Conservation (phyloP, 2,329 filamentous ascomycete species). For the Thielaviopsis euricoi region DNA sequence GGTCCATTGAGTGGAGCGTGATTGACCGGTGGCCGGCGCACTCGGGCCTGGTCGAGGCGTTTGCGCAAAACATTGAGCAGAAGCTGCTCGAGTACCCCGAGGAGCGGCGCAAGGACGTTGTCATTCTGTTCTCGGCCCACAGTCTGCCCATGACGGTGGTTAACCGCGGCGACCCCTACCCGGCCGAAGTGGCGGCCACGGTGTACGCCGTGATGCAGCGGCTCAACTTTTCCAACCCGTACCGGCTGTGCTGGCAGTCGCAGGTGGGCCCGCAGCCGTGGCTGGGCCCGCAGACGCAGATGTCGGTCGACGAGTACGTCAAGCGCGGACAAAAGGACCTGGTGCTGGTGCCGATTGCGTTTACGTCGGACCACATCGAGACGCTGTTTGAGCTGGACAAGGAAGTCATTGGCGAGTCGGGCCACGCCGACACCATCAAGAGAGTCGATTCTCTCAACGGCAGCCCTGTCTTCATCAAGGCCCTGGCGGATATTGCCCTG, state of each 20-base stretch:
- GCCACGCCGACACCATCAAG: slow-evolving; percentile 65
- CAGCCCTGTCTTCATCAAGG: slow-evolving; percentile 76
- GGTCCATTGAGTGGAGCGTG: slow-evolving; percentile 84
- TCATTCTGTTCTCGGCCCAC: slow-evolving; percentile 87
- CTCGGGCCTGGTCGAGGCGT: slow-evolving; percentile 73
- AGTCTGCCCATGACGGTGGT: slow-evolving; percentile 95
- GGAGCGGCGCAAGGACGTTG: slow-evolving; percentile 61
- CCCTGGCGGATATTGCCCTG: slow-evolving; percentile 73
- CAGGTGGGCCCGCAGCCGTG: slow-evolving; percentile 92
- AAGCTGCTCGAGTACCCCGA: slow-evolving; percentile 71
- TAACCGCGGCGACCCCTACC: slow-evolving; percentile 89
- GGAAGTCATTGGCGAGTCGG: slow-evolving; percentile 83
- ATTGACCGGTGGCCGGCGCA: slow-evolving; percentile 98
- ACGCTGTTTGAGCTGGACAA: slow-evolving; percentile 87
- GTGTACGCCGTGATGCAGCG: slow-evolving; percentile 94
- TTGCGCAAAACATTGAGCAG: slow-evolving; percentile 80
- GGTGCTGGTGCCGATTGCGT: slow-evolving; percentile 84
- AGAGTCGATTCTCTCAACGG: slow-evolving; percentile 86
- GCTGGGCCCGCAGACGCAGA: slow-evolving; percentile 84
- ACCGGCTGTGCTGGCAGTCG: slow-evolving; percentile 92
- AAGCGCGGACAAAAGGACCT: slow-evolving; percentile 84
- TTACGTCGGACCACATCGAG: slow-evolving; percentile 98
- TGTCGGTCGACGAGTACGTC: slow-evolving; percentile 77
- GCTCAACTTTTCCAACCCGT: slow-evolving; percentile 74
- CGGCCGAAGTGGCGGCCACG: slow-evolving; percentile 86